Base-by-base conservation (phyloP, 2,329 filamentous ascomycete genomes). In the Ceratocystis cacaofunesta region DNA sequence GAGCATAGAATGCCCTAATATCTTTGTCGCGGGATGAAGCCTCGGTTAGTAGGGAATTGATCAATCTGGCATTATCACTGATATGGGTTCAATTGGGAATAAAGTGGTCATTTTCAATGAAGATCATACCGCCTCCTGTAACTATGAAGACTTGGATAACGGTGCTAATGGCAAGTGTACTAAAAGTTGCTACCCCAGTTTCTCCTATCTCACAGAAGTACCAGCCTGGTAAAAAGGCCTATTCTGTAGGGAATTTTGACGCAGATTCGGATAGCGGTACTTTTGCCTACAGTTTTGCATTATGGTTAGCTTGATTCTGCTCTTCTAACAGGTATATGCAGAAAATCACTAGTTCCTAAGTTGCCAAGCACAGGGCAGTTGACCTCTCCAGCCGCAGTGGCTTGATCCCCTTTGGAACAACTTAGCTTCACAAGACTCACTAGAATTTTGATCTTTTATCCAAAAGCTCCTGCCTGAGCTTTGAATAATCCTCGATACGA, bases 31-130 rank as follows among this genome's bases (percentile, higher is more conserved):
- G 77, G 63, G 90, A 89, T 69, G 92, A 88, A 0, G 90, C 81
- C 69, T 91, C 87, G 0, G 86, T 79, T 0, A 92, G 79, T 0
- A 92, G 76, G 67, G 80, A 89, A 68, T 92, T 87, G 0, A 92
- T 75, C 0, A 90, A 87, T 0, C 81, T 82, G 1, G 72, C 70
- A 25, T 75, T 86, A 65, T 82, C 81, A 0, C 36, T 41, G 12
- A 15, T 80, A 80, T 0, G 82, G 82, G 0, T 83, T 79, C 0
- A 92, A 76, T 68, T 12, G 3, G 10, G 12, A 1, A 41, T 41
- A 41, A 92, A 88, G 70, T 92, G 91, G 0, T 88, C 87, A 72
- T 92, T 88, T 67, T 92, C 89, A 25, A 92, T 86, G 70, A 92
- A 92, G 1, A 90, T 70, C 0, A 85, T 85, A 0, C 89, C 89